A percentile compares a stretch with the other conserved stretches of the same genome.
Evolutionary conservation across 2,329 filamentous ascomycete genomes (phyloP).

Genomic region (Fusarium abutilonis): DNA sequence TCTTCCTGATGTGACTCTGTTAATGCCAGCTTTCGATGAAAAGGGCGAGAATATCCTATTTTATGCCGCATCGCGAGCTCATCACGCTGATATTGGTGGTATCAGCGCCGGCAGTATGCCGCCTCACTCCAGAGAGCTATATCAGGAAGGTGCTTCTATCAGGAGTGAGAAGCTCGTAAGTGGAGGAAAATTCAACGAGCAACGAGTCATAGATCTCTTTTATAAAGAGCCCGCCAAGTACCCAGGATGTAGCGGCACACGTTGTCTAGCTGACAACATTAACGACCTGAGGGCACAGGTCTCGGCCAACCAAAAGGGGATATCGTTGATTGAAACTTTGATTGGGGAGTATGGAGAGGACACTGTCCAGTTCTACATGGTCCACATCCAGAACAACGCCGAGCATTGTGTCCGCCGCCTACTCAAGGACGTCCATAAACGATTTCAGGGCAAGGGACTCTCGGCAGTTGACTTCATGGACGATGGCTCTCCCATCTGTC

Average conservation of each 20-base stretch:
- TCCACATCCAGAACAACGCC: constrained; percentile 81
- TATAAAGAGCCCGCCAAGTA: constrained; percentile 78
- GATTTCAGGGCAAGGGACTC: constrained; percentile 76
- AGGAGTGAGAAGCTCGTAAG: constrained; percentile 77
- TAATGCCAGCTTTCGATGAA: constrained; percentile 78
- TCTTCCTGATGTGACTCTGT: constrained; percentile 82
- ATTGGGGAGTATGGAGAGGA: constrained; percentile 82
- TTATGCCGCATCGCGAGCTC: constrained; percentile 81
- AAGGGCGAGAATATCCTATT: constrained; percentile 77
- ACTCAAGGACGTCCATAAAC: constrained; percentile 74
- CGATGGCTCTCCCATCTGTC: constrained; percentile 78
- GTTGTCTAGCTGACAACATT: constrained; percentile 82
- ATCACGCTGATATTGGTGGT: constrained; percentile 87
- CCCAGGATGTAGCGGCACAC: constrained; percentile 79
- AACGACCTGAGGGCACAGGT: constrained; percentile 87
- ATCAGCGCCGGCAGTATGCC: constrained; percentile 86
- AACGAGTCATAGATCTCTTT: constrained; percentile 76
- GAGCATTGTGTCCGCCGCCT: constrained; percentile 78
- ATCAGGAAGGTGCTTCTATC: constrained; percentile 71
- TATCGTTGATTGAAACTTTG: constrained; percentile 78
- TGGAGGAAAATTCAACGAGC: constrained; percentile 80
- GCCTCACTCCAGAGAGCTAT: constrained; percentile 72
- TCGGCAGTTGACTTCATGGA: constrained; percentile 84
- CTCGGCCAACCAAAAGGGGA: constrained; percentile 85
- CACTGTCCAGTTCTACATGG: constrained; percentile 87